These are phyloP conservation scores for Pythium rhizo-oryzae DNA, from an alignment of 352 stramenopile species.

Conservation along the genomic window DNA sequence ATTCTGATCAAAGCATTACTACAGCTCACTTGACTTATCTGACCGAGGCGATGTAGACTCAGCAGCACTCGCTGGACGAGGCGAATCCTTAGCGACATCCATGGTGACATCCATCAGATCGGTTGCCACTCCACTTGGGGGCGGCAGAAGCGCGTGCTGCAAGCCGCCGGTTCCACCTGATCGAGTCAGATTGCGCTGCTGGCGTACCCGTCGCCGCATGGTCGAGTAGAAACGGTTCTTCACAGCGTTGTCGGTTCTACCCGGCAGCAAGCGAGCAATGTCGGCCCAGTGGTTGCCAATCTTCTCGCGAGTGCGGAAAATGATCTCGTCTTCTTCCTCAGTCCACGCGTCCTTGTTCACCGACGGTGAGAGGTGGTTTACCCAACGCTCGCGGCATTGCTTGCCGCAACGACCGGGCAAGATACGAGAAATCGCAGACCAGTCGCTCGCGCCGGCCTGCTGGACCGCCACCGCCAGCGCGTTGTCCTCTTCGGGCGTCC, in stretches of 20 bases:
- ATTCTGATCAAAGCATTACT: not conserved
- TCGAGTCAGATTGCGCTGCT: constrained; percentile 46
- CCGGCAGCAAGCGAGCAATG: constrained; percentile 95
- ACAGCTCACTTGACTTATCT: constrained; percentile 1
- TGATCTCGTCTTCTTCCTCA: constrained; percentile 90
- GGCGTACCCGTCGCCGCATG: constrained; percentile 63
- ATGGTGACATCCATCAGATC: constrained; percentile 5
- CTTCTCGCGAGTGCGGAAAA: constrained; percentile 71
- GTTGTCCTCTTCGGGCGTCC: constrained; percentile 65
- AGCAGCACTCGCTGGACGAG: constrained; percentile 13
- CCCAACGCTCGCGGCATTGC: constrained; percentile 96
- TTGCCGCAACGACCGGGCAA: constrained; percentile 95
- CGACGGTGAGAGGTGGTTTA: constrained; percentile 95
- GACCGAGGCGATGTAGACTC: constrained; percentile 10
- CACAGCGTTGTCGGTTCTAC: constrained; percentile 95
- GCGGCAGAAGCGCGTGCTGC: not conserved
- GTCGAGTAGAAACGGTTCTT: constrained; percentile 96
- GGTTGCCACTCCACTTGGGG: not conserved
- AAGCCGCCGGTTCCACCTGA: not conserved
- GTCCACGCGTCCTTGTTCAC: constrained; percentile 96
- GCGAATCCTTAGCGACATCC: constrained; percentile 9
- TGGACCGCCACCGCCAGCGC: constrained; percentile 55
- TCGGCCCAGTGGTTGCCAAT: constrained; percentile 97
- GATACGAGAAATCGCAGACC: constrained; percentile 93
- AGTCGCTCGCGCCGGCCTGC: constrained; percentile 73